Base-by-base conservation (phyloP, 2,329 filamentous ascomycete species). In the Pestalotiopsis sp. region DNA sequence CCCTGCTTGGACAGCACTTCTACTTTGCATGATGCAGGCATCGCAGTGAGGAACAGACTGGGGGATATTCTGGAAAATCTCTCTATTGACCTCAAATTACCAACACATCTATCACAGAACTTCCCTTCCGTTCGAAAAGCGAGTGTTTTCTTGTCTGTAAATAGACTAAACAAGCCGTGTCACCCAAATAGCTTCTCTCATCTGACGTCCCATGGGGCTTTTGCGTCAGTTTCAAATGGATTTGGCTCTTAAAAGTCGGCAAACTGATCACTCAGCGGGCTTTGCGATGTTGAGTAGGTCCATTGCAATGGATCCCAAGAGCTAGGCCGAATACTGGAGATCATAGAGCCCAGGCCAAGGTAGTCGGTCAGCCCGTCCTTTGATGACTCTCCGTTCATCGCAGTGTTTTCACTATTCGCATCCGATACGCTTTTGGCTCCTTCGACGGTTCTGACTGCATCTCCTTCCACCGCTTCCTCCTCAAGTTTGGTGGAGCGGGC, bases 161-260 rank as follows among this genome's bases (percentile, higher is more conserved):
- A 2, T 31, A 9, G 6, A 31, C 6, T 31, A 0, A 0, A 9
- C 9, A 31, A 9, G 31, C 2, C 9, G 1, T 31, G 7, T 2
- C 31, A 31, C 31, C 6, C 31, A 1, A 9, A 9, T 31, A 31
- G 7, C 31, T 31, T 31, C 31, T 31, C 6, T 31, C 31, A 31
- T 31, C 9, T 9, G 31, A 1, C 31, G 1, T 31, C 7, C 2
- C 31, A 31, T 31, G n/a, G n/a, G n/a, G n/a, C n/a, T n/a, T n/a
- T n/a, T n/a, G n/a, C 31, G 7, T 31, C 6, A 0, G 6, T 9
- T 9, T 31, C 2, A 6, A 7, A 31, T 31, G 31, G 7, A 31
- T 31, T 31, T 9, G 31, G 31, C n/a, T 1, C 31, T 7, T 31
- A 31, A 31, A 31, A 31, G 6, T 9, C 6, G 31, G 31, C 31